A percentile compares a stretch with the other conserved stretches of the same genome.
Evolutionary conservation across 805 yeast genomes (phyloP).

Genomic region (Candida methanosorbosa): DNA sequence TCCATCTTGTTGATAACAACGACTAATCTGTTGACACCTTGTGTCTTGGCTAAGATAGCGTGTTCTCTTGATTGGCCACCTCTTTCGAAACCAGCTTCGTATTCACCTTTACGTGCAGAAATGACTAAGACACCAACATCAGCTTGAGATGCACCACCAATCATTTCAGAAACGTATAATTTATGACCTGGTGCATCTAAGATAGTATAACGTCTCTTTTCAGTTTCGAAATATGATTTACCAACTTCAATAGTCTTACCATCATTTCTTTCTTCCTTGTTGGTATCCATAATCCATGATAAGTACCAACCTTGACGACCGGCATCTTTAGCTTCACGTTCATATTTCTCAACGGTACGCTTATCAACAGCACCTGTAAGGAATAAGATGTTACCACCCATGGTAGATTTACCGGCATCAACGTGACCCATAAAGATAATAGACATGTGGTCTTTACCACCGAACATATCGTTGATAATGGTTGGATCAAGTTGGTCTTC

Average conservation of each 20-base stretch:
- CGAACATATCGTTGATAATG: conserved; percentile 86
- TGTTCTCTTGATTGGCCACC: conserved; percentile 99
- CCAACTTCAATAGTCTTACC: conserved; percentile 99
- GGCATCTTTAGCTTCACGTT: conserved; percentile 97
- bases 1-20: conserved; percentile 98
- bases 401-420: conserved; percentile 98
- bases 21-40: conserved; percentile 90
- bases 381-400: conserved; percentile 95
- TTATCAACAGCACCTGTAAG: conserved; percentile 97
- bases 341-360: conserved; percentile 96
- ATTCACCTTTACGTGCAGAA: conserved; percentile 98
- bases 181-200: conserved; percentile 99
- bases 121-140: conserved; percentile 97
- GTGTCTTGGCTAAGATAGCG: conserved; percentile 94
- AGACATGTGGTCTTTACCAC: conserved; percentile 95
- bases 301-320: conserved; percentile 99
- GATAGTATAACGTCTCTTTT: conserved; percentile 93
- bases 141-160: conserved; percentile 99
- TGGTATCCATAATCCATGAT: conserved; percentile 99
- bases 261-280: conserved; percentile 96
- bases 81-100: conserved; percentile 97
- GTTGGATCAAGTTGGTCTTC: conserved; percentile 82
- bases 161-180: conserved; percentile 98
- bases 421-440: conserved; percentile 99
- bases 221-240: conserved; percentile 95